Evolutionary conservation across 2,329 filamentous ascomycete species (phyloP), one percentile per base, ranked within the genome.

Genomic region (Epichloe bromicola): DNA sequence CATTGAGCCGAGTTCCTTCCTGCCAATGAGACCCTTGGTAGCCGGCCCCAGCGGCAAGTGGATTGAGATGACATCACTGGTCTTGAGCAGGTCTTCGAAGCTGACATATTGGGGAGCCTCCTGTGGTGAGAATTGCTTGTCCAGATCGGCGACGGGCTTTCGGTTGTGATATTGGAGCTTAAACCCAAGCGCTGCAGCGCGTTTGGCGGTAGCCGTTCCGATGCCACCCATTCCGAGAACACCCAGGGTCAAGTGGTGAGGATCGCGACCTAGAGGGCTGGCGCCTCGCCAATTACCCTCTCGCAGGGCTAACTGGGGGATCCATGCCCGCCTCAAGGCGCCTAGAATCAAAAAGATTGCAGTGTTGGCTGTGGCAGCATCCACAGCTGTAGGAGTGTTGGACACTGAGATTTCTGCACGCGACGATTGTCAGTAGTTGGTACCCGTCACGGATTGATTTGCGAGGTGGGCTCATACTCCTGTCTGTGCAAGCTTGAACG

Each of bases 331-430:
- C 36, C 85, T 73, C 38, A 88, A 66, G 0, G 83, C 81, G 3
- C 83, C 85, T 17, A 88, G 69, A 50, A 88, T 82, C 2, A 88
- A 68, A 60, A 86, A 87, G 62, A 87, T 78, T 56, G 79, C 82
- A 6, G 77, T 74, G 62, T 88, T 84, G 34, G 85, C 85, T 0
- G 85, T 88, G 5, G 83, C 78, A 61, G 85, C 79, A 60, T 86
- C 78, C 15, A 84, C 81, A 0, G 80, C 79, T 0, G 74, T 79
- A 17, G 83, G 84, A 1, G 81, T 78, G 60, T 87, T 86, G 47
- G 82, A 84, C 23, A 88, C 78, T 8, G 70, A 71, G 48, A 88
- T 74, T 15, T 55, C 53, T 56, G 19, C 11, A 6, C 10, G 10
- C 8, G 6, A 20, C 6, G 5, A 41, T 10, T 20, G 41, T 52